Percentiles rank a stretch among this genome's conserved stretches.
Evolutionary conservation across 129 eudicot genomes (phyloP).

Genomic region (Smallanthus sonchifolius): DNA sequence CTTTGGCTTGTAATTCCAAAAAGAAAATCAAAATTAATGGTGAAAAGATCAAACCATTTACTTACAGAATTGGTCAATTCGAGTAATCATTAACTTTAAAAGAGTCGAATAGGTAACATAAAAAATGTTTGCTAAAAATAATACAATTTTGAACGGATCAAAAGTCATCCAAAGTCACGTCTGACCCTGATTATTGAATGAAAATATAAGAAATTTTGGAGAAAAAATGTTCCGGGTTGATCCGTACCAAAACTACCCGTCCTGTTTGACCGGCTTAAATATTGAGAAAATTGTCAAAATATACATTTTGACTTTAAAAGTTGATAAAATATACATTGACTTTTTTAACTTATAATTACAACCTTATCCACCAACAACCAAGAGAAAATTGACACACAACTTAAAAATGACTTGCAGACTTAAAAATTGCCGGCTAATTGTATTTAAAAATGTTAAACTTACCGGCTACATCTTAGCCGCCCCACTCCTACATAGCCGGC

Average conservation of each 20-base stretch:
- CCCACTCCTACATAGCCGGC: too few species aligned
- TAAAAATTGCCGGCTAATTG: too few species aligned
- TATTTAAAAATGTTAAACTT: too few species aligned
- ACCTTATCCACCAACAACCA: too few species aligned
- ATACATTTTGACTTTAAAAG: not conserved
- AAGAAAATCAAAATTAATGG: not conserved
- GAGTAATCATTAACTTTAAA: not conserved
- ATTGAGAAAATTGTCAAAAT: too few species aligned
- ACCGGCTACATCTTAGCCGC: too few species aligned
- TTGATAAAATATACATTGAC: too few species aligned
- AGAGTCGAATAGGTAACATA: not conserved
- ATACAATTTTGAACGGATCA: not conserved
- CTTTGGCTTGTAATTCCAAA: conserved; percentile 34
- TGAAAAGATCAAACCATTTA: not conserved
- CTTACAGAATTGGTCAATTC: not conserved
- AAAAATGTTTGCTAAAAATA: not conserved
- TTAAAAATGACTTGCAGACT: too few species aligned
- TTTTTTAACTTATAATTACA: too few species aligned
- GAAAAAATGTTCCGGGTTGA: not conserved
- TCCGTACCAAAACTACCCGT: not conserved
- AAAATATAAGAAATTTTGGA: not conserved
- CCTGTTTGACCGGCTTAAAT: not conserved
- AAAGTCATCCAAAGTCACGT: not conserved
- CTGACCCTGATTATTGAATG: not conserved
- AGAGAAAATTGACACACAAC: too few species aligned